Conservation (phyloP, 2,329 filamentous ascomycete genomes). For the Colletotrichum sojae region DNA sequence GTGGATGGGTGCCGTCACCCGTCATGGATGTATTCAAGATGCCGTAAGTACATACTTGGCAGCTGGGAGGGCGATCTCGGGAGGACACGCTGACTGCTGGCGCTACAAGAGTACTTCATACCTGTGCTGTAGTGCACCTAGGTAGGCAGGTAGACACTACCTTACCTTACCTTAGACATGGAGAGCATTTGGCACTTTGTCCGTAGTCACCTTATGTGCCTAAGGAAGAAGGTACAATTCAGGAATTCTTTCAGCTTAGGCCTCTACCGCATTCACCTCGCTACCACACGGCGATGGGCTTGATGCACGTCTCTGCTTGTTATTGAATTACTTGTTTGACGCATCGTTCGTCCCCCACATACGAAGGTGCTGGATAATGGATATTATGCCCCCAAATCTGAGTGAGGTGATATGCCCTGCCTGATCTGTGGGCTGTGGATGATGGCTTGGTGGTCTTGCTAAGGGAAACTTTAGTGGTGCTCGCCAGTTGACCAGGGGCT, state of each 20-base stretch:
- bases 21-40: conserved; percentile 19
- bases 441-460: conserved; percentile 18
- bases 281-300: too few species aligned
- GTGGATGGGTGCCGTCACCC: conserved; percentile 11
- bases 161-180: background rate
- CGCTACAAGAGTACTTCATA: too few species aligned
- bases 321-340: conserved; percentile 21
- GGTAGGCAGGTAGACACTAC: too few species aligned
- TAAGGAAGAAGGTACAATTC: too few species aligned
- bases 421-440: conserved; percentile 33
- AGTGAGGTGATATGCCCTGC: conserved; percentile 36
- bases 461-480: conserved; percentile 27
- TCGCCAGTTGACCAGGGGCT: conserved; percentile 16
- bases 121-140: too few species aligned
- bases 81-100: background rate
- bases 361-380: background rate
- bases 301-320: too few species aligned
- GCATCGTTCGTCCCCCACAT: conserved; percentile 51
- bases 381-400: conserved; percentile 25
- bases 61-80: background rate
- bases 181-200: background rate
- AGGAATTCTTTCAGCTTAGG: too few species aligned
- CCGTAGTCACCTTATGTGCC: too few species aligned
- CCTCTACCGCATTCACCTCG: too few species aligned
- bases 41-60: conserved; percentile 31